Base-by-base conservation (phyloP, 352 stramenopile species). In the Ophiocytium majus region DNA sequence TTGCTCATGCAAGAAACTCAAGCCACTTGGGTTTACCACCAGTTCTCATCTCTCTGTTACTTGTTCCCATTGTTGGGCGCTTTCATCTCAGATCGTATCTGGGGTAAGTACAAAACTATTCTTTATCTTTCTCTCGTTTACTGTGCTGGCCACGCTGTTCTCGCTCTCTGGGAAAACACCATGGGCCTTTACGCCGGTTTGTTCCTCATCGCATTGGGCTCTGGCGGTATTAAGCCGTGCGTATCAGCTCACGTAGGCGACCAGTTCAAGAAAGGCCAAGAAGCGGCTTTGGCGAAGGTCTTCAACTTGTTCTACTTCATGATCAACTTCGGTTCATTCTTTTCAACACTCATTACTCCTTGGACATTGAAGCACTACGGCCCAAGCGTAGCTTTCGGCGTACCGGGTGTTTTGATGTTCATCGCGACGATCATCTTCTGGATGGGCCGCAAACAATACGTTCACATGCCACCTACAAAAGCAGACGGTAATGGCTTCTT, bases 111-210 rank as follows among this genome's bases (percentile, higher is more conserved):
- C 57, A 71, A 71, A 71, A 71, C 57, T 23, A 71, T 71, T 71
- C 57, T 71, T 71, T 71, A 71, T 71, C 57, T 71, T 28, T 71
- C 57, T 71, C 57, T 71, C 57, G 57, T 71, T 71, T 71, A 71
- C 57, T 71, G 57, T 71, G 19, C 28, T 23, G 57, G 57, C 57
- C 57, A 71, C 57, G 57, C 57, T 23, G 57, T 71, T 28, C 57
- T 71, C 28, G 23, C 57, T 71, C 23, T 71, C 57, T 71, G 57
- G 57, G 57, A 71, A 71, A 71, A 23, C 23, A 28, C 23, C 19
- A 71, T 71, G 57, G 57, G 57, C 28, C 57, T 71, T 71, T 71
- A 71, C 28, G 57, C 57, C 28, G 57, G 57, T 71, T 28, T 71
- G 19, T 23, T 23, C 28, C 57, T 71, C 28, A 71, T 71, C 28